These are phyloP conservation scores for Cyclotella cryptica DNA, from an alignment of 108 stramenopile genomes.

Conservation along the genomic window DNA sequence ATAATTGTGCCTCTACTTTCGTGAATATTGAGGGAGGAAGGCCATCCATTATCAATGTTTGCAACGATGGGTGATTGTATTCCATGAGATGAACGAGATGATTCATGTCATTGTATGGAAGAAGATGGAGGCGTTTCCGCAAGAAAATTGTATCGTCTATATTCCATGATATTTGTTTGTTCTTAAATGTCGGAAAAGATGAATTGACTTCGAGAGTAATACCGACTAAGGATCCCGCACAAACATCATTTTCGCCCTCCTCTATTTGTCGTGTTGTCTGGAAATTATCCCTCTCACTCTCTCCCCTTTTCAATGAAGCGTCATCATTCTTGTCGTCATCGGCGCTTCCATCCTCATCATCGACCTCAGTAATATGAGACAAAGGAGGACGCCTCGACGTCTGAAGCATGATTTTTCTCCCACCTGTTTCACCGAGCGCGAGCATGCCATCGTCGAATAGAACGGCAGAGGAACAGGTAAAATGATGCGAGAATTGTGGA, in stretches of 20 bases:
- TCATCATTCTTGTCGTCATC: slow-evolving; percentile 1
- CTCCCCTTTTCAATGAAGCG: not conserved
- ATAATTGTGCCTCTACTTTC: slow-evolving; percentile 9
- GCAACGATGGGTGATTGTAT: slow-evolving; percentile 21
- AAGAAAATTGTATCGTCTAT: slow-evolving; percentile 20
- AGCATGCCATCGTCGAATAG: not conserved
- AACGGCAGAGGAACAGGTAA: not conserved
- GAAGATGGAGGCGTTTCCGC: slow-evolving; percentile 16
- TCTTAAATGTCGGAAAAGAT: not conserved
- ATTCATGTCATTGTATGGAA: slow-evolving; percentile 14
- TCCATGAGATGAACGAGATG: slow-evolving; percentile 16
- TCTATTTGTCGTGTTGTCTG: not conserved
- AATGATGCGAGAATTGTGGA: slow-evolving; percentile 1
- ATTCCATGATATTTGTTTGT: slow-evolving; percentile 12
- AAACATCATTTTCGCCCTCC: not conserved
- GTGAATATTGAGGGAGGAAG: slow-evolving; percentile 15
- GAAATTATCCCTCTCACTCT: not conserved
- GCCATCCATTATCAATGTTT: slow-evolving; percentile 36
- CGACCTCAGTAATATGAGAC: not conserved
- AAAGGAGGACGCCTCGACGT: not conserved
- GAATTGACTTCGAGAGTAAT: not conserved
- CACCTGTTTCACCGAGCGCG: not conserved
- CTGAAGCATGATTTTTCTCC: too few relatives aligned
- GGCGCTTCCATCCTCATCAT: not conserved
- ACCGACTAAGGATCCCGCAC: not conserved